Percentiles rank a stretch among this genome's conserved stretches.
phyloP scores from a whole-genome alignment of 257 asterid species.

The Solanum acaule region DNA sequence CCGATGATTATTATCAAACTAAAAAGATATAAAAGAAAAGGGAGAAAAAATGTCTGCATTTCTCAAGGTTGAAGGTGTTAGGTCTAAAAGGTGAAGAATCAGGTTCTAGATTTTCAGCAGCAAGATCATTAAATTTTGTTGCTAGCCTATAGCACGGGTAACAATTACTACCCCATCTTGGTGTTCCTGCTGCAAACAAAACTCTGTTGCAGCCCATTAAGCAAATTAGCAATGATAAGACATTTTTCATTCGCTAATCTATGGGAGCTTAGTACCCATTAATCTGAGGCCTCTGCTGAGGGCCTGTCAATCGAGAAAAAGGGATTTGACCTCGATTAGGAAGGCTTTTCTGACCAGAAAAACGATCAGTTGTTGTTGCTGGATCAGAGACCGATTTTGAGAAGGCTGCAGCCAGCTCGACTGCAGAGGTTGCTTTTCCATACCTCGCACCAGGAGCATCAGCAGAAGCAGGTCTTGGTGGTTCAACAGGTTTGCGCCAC shows the following conservation, averaged over 20 bases:
- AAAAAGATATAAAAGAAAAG: neutral
- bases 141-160: neutral
- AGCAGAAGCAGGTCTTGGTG: slow-evolving; percentile 26
- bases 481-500: slow-evolving; percentile 78
- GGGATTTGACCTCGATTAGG: slow-evolving; percentile 58
- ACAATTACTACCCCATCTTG: neutral
- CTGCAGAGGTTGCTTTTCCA: slow-evolving; percentile 83
- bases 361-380: slow-evolving; percentile 24
- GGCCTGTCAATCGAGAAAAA: slow-evolving; percentile 69
- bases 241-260: neutral
- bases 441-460: slow-evolving; percentile 34
- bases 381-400: slow-evolving; percentile 68
- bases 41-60: neutral
- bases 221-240: neutral
- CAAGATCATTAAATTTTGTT: neutral
- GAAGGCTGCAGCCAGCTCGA: slow-evolving; percentile 91
- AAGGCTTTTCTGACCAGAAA: slow-evolving; percentile 46
- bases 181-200: neutral
- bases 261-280: slow-evolving; percentile 58
- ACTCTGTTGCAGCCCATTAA: neutral
- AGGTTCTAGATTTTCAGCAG: neutral
- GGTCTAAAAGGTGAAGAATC: neutral
- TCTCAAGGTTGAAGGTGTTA: neutral
- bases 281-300: slow-evolving; percentile 76
- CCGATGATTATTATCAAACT: slow-evolving; percentile 1